These are phyloP conservation scores for Boletus pseudo-olivaceus DNA, from an alignment of 768 basidiomycete genomes.

Conservation along the genomic window DNA sequence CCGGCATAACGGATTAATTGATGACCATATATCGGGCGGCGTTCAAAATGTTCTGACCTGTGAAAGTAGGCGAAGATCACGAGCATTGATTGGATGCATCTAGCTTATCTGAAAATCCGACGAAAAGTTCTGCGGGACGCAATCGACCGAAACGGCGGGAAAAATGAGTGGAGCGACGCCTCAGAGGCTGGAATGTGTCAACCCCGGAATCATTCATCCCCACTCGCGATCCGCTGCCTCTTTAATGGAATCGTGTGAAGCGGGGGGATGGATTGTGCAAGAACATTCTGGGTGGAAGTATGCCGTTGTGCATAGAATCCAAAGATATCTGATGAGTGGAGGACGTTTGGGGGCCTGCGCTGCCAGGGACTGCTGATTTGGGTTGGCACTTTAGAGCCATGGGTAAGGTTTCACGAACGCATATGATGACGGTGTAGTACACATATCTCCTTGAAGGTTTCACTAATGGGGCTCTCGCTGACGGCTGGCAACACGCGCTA, in stretches of 20 bases:
- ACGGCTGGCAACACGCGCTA: not conserved
- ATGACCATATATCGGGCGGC: conserved; percentile 6
- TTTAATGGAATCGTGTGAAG: not conserved
- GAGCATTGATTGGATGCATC: conserved; percentile 11
- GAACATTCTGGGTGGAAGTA: not conserved
- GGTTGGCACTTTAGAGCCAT: not conserved
- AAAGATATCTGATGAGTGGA: not conserved
- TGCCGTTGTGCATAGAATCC: not conserved
- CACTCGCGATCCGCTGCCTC: conserved; percentile 15
- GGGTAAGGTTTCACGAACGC: not conserved
- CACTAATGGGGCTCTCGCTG: not conserved
- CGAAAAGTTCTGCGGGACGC: not conserved
- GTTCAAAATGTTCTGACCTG: not conserved
- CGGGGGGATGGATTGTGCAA: not conserved
- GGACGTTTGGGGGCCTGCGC: not conserved
- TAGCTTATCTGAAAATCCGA: not conserved
- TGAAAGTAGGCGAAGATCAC: conserved; percentile 22
- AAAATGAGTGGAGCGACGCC: conserved; percentile 4
- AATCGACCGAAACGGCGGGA: conserved; percentile 29
- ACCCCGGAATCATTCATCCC: not conserved
- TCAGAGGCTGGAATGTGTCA: not conserved
- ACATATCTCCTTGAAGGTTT: not conserved
- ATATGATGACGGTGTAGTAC: not conserved
- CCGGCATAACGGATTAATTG: not conserved
- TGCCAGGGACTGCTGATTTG: not conserved